Evolutionary conservation across 176 grass and related monocot genomes (phyloP).

Genomic region (Metroxylon sagu): DNA sequence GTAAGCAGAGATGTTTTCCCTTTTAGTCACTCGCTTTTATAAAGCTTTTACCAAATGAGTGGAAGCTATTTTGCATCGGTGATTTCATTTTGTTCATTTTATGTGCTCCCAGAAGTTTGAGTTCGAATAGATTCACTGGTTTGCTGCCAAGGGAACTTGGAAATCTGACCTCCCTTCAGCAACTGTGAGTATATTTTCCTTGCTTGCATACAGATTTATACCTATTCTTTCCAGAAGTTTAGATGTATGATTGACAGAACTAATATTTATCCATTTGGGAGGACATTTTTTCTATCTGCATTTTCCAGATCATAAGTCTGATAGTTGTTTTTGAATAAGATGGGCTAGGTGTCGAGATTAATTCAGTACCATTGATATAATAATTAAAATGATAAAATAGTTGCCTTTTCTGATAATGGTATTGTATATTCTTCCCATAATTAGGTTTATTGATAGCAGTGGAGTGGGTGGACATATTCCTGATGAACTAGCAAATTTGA

Average conservation of each 20-base stretch:
- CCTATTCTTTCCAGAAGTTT: too few relatives aligned
- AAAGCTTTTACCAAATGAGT: too few relatives aligned
- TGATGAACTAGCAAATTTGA: slow-evolving; percentile 12
- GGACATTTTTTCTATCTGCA: too few relatives aligned
- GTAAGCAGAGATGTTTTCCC: not conserved
- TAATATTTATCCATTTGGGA: too few relatives aligned
- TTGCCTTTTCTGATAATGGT: not conserved
- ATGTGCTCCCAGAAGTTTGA: slow-evolving; percentile 17
- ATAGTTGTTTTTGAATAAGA: not conserved
- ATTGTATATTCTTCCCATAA: slow-evolving; percentile 23
- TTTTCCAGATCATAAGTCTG: too few relatives aligned
- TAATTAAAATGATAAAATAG: too few relatives aligned
- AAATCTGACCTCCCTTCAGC: slow-evolving; percentile 1
- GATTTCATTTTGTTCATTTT: not conserved
- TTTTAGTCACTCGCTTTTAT: too few relatives aligned
- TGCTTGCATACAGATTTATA: too few relatives aligned
- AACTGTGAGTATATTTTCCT: slow-evolving; percentile 8
- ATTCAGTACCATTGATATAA: too few relatives aligned
- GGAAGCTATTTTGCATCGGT: not conserved
- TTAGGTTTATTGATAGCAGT: slow-evolving; percentile 62
- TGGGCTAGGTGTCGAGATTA: not conserved
- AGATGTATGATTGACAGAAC: too few relatives aligned
- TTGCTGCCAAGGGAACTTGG: not conserved
- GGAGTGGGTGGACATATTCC: slow-evolving; percentile 31
- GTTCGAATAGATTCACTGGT: slow-evolving; percentile 13